Conservation (phyloP, 1,284 basidiomycete species). For the Gymnopus androsaceus region DNA sequence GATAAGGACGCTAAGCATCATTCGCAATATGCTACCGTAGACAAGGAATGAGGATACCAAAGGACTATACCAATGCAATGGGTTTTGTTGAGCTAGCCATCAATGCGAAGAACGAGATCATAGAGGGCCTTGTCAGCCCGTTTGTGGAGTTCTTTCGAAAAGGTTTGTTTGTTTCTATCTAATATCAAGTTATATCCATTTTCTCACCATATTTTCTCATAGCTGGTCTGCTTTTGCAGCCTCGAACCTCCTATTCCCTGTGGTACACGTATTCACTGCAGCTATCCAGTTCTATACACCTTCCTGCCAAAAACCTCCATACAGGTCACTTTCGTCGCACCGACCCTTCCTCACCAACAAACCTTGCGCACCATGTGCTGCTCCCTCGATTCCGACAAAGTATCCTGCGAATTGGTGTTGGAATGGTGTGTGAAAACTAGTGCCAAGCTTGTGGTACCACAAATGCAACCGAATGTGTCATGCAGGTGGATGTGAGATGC, state of each 20-base stretch:
- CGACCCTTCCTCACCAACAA: constrained; percentile 81
- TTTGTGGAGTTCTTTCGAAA: constrained; percentile 85
- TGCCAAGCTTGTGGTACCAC: constrained; percentile 86
- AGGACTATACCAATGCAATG: constrained; percentile 77
- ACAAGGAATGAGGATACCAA: constrained; percentile 42
- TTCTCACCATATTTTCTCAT: constrained; percentile 8
- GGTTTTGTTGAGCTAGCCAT: constrained; percentile 80
- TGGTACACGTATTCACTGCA: constrained; percentile 75
- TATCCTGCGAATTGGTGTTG: constrained; percentile 81
- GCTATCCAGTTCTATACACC: constrained; percentile 71
- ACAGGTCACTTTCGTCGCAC: constrained; percentile 71
- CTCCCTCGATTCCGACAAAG: constrained; percentile 70
- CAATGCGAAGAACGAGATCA: constrained; percentile 80
- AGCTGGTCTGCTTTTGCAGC: constrained; percentile 82
- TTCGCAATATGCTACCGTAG: constrained; percentile 54
- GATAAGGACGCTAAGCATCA: constrained; percentile 30
- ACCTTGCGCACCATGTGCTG: constrained; percentile 81
- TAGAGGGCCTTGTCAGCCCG: constrained; percentile 75
- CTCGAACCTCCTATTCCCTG: constrained; percentile 65
- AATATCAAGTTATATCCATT: constrained; percentile 7
- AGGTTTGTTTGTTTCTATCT: constrained; percentile 49
- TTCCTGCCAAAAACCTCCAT: constrained; percentile 67
- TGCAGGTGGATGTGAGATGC: constrained; percentile 74
- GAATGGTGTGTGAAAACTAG: constrained; percentile 76
- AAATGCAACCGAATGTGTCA: constrained; percentile 82